Evolutionary conservation across 352 stramenopile genomes (phyloP).

Genomic region (Halophytophthora polymorphica): DNA sequence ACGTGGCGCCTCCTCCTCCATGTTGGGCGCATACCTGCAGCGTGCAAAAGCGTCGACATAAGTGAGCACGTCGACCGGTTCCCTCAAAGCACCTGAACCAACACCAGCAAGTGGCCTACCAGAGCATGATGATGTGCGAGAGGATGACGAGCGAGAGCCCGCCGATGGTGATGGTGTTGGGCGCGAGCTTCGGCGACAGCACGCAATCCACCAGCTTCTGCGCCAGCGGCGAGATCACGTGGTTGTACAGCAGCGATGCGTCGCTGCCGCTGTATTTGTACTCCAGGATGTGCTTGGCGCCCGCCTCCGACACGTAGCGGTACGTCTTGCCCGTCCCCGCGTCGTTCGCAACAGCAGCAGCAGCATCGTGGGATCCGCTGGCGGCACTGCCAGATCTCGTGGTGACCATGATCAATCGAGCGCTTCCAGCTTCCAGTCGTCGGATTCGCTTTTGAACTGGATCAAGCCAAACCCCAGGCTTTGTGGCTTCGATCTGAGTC

Average conservation of each 20-base stretch:
- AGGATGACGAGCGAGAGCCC: constrained; percentile 66
- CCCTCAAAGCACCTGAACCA: not conserved
- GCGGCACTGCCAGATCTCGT: constrained; percentile 27
- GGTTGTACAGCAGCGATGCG: constrained; percentile 79
- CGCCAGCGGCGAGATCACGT: constrained; percentile 71
- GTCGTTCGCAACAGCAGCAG: not conserved
- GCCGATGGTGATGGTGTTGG: constrained; percentile 83
- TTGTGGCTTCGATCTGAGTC: too few relatives aligned
- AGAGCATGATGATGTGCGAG: constrained; percentile 76
- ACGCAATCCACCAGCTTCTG: constrained; percentile 76
- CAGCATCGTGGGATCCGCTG: too few relatives aligned
- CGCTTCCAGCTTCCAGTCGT: constrained; percentile 14
- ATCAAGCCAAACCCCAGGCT: too few relatives aligned
- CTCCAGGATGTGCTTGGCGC: constrained; percentile 59
- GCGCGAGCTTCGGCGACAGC: constrained; percentile 64
- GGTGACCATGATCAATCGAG: constrained; percentile 13
- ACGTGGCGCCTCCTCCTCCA: constrained; percentile 63
- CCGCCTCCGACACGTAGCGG: constrained; percentile 69
- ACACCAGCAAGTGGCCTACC: constrained; percentile 19
- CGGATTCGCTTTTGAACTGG: constrained; percentile 1
- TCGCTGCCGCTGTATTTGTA: constrained; percentile 89
- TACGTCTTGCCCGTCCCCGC: constrained; percentile 23
- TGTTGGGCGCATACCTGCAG: constrained; percentile 75
- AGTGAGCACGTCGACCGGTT: constrained; percentile 53
- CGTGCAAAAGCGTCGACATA: constrained; percentile 1